Conservation (phyloP, 345 rosid species). For the Lepidium africanum region DNA sequence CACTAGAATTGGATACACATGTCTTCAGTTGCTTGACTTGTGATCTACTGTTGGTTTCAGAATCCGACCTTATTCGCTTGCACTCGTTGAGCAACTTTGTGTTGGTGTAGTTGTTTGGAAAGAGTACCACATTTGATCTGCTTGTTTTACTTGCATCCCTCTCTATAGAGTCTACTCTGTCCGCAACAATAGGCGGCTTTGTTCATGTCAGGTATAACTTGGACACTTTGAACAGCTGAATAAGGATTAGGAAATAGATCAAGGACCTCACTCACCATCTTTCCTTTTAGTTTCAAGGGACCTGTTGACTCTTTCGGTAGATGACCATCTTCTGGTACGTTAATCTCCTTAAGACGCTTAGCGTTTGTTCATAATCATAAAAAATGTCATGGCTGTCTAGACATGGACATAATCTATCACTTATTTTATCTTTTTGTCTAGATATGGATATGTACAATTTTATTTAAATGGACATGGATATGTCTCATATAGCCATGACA, state of each 20-base stretch:
- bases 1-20: conserved; percentile 24
- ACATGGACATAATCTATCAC: too few relatives aligned
- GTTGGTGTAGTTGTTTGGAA: conserved; percentile 4
- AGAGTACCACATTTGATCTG: conserved; percentile 37
- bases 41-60: conserved; percentile 38
- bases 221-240: conserved; percentile 32
- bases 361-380: too few relatives aligned
- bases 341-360: conserved; percentile 1
- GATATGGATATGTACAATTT: too few relatives aligned
- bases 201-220: conserved; percentile 33
- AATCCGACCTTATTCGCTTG: conserved; percentile 25
- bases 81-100: conserved; percentile 15
- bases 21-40: conserved; percentile 64
- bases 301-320: conserved; percentile 26
- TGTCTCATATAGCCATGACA: too few relatives aligned
- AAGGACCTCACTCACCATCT: conserved; percentile 27
- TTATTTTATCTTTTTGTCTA: background rate
- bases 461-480: too few relatives aligned
- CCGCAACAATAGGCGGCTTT: conserved; percentile 27
- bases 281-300: conserved; percentile 32
- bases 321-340: conserved; percentile 29
- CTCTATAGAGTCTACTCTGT: conserved; percentile 17
- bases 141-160: conserved; percentile 30
- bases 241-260: conserved; percentile 33
- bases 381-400: too few relatives aligned